These are phyloP conservation scores for Guadua angustifolia DNA, from an alignment of 176 grass and related monocot species.

Conservation along the genomic window DNA sequence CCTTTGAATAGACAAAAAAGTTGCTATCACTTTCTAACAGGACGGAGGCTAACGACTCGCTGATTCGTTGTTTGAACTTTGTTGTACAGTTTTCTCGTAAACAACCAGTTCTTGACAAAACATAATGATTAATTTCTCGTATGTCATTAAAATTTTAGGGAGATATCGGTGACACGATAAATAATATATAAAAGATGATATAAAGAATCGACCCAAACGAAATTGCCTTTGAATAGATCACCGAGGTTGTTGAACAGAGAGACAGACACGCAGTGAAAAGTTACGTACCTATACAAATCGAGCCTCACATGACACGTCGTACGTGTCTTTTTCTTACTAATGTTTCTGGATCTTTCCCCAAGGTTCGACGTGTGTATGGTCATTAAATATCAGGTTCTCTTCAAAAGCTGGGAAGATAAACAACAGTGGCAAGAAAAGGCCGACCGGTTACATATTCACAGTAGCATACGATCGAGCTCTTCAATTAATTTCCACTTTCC, in stretches of 20 bases:
- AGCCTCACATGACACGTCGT: neutral
- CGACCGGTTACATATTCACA: no score
- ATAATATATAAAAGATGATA: no score
- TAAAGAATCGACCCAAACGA: no score
- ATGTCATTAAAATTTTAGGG: no score
- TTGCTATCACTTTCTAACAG: no score
- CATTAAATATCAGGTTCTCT: constrained; percentile 37
- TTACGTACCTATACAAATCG: no score
- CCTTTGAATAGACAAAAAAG: no score
- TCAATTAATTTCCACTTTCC: neutral
- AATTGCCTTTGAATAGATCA: neutral
- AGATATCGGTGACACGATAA: no score
- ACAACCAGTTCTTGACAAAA: neutral
- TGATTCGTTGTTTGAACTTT: no score
- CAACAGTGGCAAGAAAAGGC: constrained; percentile 6
- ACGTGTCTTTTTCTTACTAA: neutral
- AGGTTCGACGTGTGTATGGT: neutral
- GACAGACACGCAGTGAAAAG: neutral
- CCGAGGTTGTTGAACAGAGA: neutral
- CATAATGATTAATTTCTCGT: no score
- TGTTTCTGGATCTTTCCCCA: neutral
- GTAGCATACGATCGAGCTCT: neutral
- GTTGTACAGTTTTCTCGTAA: neutral
- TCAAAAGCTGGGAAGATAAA: neutral
- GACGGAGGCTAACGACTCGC: no score